Base-by-base conservation (phyloP, 2,329 filamentous ascomycete genomes). In the Periconia macrospinosa region DNA sequence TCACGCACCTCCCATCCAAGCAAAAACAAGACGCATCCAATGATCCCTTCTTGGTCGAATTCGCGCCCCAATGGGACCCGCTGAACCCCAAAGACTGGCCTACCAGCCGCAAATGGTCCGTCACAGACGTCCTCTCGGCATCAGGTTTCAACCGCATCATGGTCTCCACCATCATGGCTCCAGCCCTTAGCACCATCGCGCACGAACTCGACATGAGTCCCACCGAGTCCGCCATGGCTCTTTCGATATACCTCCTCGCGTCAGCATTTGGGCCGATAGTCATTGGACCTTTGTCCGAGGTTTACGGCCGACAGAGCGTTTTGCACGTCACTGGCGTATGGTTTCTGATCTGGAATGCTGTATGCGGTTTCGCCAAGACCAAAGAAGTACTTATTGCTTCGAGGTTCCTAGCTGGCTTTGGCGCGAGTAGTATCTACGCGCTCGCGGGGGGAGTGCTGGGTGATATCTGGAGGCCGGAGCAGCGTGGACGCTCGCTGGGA, bases 151-250 rank as follows among this genome's bases (percentile, higher is more conserved):
- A 61, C 35, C 63, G 66, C 35, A 68, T 67, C 46, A 68, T 68
- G 66, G 66, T 68, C 6, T 62, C 58, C 14, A 68, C 66, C 18
- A 69, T 68, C 52, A 69, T 69, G 65, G 67, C 67, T 11, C 66
- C 66, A 1, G 62, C 65, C 0, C 53, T 70, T 1, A 37, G 48
- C 3, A 58, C 57, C 35, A 68, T 68, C 45, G 59, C 62, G 2
- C 10, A 41, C 2, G 63, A 67, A 45, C 49, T 69, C 3, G 23
- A 63, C 43, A 67, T 67, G 61, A 55, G 18, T 6, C 50, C 61
- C 2, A 56, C 63, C 6, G 62, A 68, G 30, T 50, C 62, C 1
- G 52, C 61, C 19, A 64, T 70, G 58, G 58, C 66, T 1, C 49
- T 71, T 2, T 68, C 67, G 1, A 64, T 69, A 41, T 71, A 67